Conservation (phyloP, 2,329 filamentous ascomycete species). For the Huntiella bhutanensis region DNA sequence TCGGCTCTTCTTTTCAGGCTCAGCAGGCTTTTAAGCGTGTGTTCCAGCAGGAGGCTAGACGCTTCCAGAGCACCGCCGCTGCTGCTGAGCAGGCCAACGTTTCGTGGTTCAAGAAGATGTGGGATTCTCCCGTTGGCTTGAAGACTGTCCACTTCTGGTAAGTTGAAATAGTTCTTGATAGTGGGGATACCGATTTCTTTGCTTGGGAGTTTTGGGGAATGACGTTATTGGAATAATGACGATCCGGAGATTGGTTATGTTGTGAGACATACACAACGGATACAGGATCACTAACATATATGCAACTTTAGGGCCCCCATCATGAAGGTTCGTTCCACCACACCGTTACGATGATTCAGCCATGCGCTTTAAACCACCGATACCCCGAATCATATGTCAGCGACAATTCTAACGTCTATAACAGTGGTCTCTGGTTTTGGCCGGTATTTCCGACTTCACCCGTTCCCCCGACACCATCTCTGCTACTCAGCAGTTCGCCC, state of each 20-base stretch:
- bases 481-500: slow-evolving; percentile 73
- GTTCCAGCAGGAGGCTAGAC: slow-evolving; percentile 23
- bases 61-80: slow-evolving; percentile 48
- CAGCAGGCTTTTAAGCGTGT: slow-evolving; percentile 32
- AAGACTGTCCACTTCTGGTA: slow-evolving; percentile 99
- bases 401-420: not conserved
- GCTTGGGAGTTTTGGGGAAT: not conserved
- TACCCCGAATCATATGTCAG: not conserved
- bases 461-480: slow-evolving; percentile 87
- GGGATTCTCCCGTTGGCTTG: slow-evolving; percentile 61
- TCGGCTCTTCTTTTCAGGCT: slow-evolving; percentile 32
- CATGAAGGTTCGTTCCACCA: slow-evolving; percentile 43
- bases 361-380: not conserved
- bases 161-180: slow-evolving; percentile 14
- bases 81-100: slow-evolving; percentile 24
- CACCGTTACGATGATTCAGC: not conserved
- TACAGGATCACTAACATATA: slow-evolving; percentile 13
- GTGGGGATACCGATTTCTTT: not conserved
- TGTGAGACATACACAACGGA: slow-evolving; percentile 8
- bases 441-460: slow-evolving; percentile 77
- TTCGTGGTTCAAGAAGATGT: slow-evolving; percentile 58
- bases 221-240: not conserved
- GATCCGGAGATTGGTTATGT: not conserved
- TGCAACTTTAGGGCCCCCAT: slow-evolving; percentile 54
- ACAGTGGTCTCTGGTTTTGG: slow-evolving; percentile 80